Conservation (phyloP, 1,284 basidiomycete genomes). For the Heterobasidion parviporum region DNA sequence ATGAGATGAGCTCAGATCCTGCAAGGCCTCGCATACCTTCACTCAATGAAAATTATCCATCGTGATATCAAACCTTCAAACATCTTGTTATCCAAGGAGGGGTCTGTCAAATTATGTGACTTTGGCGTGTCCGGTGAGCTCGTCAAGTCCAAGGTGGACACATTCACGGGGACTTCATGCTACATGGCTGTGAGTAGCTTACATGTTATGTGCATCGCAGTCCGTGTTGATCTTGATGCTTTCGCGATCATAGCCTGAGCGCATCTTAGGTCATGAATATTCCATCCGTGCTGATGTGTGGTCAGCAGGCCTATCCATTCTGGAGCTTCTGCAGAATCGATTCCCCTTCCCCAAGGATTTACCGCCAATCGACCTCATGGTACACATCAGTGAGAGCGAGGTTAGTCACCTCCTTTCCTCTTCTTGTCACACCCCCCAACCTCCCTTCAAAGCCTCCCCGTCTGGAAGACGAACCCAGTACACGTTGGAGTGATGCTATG, state of each 20-base stretch:
- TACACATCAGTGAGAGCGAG: constrained; percentile 83
- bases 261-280: constrained; percentile 84
- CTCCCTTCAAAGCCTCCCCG: constrained; percentile 57
- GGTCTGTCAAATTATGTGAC: constrained; percentile 88
- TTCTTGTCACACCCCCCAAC: neutral
- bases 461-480: constrained; percentile 62
- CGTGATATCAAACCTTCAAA: constrained; percentile 98
- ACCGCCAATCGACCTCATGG: constrained; percentile 88
- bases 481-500: constrained; percentile 79
- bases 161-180: constrained; percentile 93
- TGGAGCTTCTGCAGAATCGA: constrained; percentile 90
- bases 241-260: constrained; percentile 63
- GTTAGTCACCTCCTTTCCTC: constrained; percentile 28
- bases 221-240: neutral
- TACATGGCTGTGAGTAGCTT: constrained; percentile 86
- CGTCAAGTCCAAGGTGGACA: constrained; percentile 84
- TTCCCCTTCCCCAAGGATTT: constrained; percentile 94
- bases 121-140: constrained; percentile 97
- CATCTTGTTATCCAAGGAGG: constrained; percentile 80
- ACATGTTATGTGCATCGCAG: neutral
- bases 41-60: constrained; percentile 88
- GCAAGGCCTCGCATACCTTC: constrained; percentile 88
- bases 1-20: constrained; percentile 51
- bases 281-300: constrained; percentile 95
- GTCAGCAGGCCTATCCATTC: constrained; percentile 92